Percentiles rank a stretch among this genome's conserved stretches.
These are phyloP conservation scores for Penicillium palitans DNA, from an alignment of 2,329 filamentous ascomycete genomes.

Conservation along the genomic window DNA sequence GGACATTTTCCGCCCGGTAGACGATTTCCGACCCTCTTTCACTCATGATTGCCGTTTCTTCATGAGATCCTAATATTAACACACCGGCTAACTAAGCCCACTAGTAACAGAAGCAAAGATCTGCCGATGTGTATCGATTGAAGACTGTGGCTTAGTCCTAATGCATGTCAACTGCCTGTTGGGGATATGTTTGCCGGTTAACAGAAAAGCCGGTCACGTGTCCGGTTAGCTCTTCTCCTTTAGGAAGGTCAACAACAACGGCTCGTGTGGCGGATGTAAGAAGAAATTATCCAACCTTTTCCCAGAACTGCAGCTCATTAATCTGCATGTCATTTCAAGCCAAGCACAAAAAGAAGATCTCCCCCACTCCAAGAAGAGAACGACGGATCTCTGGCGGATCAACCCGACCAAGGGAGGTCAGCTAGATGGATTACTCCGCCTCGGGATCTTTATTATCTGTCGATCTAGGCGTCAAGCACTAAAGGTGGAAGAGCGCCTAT, in stretches of 20 bases:
- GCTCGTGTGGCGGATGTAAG: background rate
- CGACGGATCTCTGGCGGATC: background rate
- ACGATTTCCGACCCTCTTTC: conserved; percentile 31
- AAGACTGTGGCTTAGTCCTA: background rate
- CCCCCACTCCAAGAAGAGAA: background rate
- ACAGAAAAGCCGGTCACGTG: conserved; percentile 19
- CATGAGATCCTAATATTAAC: background rate
- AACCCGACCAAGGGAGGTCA: background rate
- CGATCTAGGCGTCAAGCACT: too few relatives aligned
- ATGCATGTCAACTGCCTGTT: background rate
- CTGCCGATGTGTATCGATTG: background rate
- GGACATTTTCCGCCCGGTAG: conserved; percentile 32
- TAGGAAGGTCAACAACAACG: conserved; percentile 1
- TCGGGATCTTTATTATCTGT: too few relatives aligned
- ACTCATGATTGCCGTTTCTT: conserved; percentile 22
- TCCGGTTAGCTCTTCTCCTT: background rate
- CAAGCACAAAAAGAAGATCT: background rate
- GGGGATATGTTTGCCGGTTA: conserved; percentile 4
- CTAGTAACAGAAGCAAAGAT: background rate
- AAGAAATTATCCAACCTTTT: conserved; percentile 38
- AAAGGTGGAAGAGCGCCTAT: background rate
- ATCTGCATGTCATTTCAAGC: background rate
- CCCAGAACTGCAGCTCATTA: conserved; percentile 32
- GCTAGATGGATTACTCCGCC: background rate
- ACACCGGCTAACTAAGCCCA: too few relatives aligned